Evolutionary conservation across 2,329 filamentous ascomycete genomes (phyloP).

Genomic region (Neonectria ditissima): DNA sequence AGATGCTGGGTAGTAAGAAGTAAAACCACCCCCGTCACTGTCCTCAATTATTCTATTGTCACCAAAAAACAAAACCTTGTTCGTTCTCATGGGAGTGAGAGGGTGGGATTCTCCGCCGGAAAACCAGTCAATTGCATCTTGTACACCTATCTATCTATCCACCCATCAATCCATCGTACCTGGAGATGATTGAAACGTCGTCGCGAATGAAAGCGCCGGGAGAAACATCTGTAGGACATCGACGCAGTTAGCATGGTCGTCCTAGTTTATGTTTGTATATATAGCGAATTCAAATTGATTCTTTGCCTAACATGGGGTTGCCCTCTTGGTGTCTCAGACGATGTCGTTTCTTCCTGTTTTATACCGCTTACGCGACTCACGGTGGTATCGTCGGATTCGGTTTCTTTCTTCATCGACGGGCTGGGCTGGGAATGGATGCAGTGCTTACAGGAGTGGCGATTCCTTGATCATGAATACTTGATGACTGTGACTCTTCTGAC

Average conservation of each 20-base stretch:
- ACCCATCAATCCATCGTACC: neutral
- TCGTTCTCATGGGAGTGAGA: constrained; percentile 18
- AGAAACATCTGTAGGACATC: neutral
- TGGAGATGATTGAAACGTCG: constrained; percentile 5
- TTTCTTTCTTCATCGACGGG: constrained; percentile 42
- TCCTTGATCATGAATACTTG: neutral
- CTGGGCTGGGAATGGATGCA: neutral
- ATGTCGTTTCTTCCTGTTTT: constrained; percentile 33
- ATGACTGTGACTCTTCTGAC: neutral
- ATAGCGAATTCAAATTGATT: constrained; percentile 7
- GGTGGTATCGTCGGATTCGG: constrained; percentile 40
- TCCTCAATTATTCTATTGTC: neutral
- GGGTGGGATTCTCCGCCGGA: constrained; percentile 8
- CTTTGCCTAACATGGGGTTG: neutral
- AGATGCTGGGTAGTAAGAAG: constrained; percentile 56
- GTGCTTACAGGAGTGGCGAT: constrained; percentile 9
- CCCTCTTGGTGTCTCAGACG: constrained; percentile 25
- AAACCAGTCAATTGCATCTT: constrained; percentile 13
- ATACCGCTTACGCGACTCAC: constrained; percentile 39
- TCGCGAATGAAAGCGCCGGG: constrained; percentile 4
- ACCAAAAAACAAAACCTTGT: constrained; percentile 7
- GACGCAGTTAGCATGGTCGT: constrained; percentile 1
- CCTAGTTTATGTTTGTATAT: constrained; percentile 5
- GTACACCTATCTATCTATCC: neutral
- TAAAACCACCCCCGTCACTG: constrained; percentile 6